phyloP scores from a whole-genome alignment of 2,329 filamentous ascomycete genomes.

The Colletotrichum sp. region DNA sequence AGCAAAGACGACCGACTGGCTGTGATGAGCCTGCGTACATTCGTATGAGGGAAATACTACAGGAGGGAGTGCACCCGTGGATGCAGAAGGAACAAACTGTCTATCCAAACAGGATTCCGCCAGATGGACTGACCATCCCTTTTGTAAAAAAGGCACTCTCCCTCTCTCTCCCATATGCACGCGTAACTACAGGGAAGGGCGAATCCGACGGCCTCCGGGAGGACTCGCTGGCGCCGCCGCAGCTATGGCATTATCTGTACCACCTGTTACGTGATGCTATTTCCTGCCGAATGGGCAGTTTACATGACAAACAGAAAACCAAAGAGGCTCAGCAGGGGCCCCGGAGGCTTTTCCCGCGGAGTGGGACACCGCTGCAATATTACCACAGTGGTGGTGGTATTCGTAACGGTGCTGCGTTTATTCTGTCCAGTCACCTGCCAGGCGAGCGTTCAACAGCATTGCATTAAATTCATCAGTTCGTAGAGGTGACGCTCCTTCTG shows the following conservation, averaged over 20 bases:
- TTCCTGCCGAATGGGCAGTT: conserved; percentile 18
- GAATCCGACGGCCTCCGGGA: not conserved
- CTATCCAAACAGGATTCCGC: not conserved
- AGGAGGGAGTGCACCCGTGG: not conserved
- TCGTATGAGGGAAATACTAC: not conserved
- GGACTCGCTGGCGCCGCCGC: not conserved
- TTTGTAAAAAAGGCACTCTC: not conserved
- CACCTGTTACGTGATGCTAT: conserved; percentile 13
- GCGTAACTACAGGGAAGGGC: not conserved
- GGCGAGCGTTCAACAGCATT: not conserved
- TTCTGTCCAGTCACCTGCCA: not conserved
- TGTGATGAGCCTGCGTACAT: not conserved
- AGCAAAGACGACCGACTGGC: not conserved
- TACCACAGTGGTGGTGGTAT: not conserved
- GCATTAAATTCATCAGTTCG: not conserved
- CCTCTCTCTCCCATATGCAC: not conserved
- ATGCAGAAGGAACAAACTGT: not conserved
- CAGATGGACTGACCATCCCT: not conserved
- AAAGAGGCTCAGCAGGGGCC: not conserved
- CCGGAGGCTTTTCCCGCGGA: not conserved
- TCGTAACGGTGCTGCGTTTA: not conserved
- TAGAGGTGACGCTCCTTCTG: not conserved
- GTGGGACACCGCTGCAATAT: not conserved
- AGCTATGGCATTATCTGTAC: conserved; percentile 18
- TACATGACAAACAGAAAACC: conserved; percentile 21